A percentile compares a stretch with the other conserved stretches of the same genome.
Evolutionary conservation across 2,329 filamentous ascomycete genomes (phyloP).

Genomic region (Cyanodermella asteris): DNA sequence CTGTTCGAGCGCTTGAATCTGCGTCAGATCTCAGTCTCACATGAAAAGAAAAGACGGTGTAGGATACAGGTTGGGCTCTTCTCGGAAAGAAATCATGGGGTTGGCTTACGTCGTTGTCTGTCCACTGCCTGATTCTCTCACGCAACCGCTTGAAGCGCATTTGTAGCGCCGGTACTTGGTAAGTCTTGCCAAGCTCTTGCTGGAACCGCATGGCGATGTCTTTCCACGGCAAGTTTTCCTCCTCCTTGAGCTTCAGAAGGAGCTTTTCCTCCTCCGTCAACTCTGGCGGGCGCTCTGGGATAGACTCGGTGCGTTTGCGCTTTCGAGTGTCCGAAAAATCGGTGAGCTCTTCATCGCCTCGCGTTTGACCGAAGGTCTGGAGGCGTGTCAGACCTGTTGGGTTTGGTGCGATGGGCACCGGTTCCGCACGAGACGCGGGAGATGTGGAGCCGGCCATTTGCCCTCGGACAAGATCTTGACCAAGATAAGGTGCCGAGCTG

Average conservation of each 20-base stretch:
- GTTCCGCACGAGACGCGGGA: constrained; percentile 3
- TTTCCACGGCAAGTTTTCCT: constrained; percentile 31
- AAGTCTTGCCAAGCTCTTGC: constrained; percentile 24
- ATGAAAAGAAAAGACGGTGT: constrained; percentile 5
- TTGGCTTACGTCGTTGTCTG: constrained; percentile 20
- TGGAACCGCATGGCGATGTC: constrained; percentile 29
- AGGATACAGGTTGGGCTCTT: constrained; percentile 3
- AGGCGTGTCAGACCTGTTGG: constrained; percentile 8
- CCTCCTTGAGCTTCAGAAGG: constrained; percentile 28
- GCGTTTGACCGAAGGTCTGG: constrained; percentile 8
- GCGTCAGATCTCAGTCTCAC: constrained; percentile 2
- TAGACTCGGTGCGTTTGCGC: constrained; percentile 8
- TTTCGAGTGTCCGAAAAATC: constrained; percentile 8
- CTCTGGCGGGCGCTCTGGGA: constrained; percentile 12
- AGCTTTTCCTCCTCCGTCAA: constrained; percentile 28
- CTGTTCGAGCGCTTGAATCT: constrained; percentile 23
- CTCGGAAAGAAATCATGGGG: constrained; percentile 4
- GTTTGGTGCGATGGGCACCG: constrained; percentile 8
- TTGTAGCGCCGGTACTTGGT: constrained; percentile 30
- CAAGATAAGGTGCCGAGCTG: too few relatives aligned
- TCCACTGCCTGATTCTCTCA: constrained; percentile 29
- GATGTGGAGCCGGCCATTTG: too few relatives aligned
- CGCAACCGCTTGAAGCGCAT: constrained; percentile 31
- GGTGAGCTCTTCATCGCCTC: constrained; percentile 8
- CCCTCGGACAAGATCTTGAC: too few relatives aligned